These are phyloP conservation scores for Termitomyces sp. DNA, from an alignment of 768 basidiomycete species.

Conservation along the genomic window DNA sequence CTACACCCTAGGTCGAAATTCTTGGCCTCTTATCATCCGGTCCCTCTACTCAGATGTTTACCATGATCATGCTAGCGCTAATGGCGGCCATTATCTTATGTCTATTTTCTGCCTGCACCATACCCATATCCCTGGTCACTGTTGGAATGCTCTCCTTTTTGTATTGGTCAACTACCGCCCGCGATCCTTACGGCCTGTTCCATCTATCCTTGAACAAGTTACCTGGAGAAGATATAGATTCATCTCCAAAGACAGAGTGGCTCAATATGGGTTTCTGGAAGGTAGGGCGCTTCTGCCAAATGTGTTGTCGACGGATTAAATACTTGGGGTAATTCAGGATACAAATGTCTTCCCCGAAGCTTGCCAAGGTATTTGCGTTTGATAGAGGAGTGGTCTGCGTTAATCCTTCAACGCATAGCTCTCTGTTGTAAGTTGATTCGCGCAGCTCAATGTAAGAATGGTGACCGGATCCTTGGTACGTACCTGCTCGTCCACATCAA, in stretches of 20 bases:
- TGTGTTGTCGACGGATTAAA: not conserved
- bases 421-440: slow-evolving; percentile 52
- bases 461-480: slow-evolving; percentile 53
- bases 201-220: slow-evolving; percentile 51
- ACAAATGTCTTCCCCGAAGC: slow-evolving; percentile 52
- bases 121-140: slow-evolving; percentile 3
- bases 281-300: slow-evolving; percentile 29
- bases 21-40: not conserved
- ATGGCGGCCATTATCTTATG: not conserved
- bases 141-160: not conserved
- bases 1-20: not conserved
- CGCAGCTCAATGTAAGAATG: slow-evolving; percentile 35
- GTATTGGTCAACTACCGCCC: slow-evolving; percentile 13
- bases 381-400: not conserved
- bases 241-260: slow-evolving; percentile 57
- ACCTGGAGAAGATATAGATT: slow-evolving; percentile 28
- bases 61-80: not conserved
- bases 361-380: slow-evolving; percentile 46
- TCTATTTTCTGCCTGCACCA: not conserved
- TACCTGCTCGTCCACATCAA: not conserved
- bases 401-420: slow-evolving; percentile 17
- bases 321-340: slow-evolving; percentile 28
- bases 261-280: slow-evolving; percentile 72
- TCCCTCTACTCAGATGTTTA: not conserved
- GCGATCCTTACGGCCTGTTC: slow-evolving; percentile 58